phyloP scores from a whole-genome alignment of 768 basidiomycete species.

The Calvatia gigantea region DNA sequence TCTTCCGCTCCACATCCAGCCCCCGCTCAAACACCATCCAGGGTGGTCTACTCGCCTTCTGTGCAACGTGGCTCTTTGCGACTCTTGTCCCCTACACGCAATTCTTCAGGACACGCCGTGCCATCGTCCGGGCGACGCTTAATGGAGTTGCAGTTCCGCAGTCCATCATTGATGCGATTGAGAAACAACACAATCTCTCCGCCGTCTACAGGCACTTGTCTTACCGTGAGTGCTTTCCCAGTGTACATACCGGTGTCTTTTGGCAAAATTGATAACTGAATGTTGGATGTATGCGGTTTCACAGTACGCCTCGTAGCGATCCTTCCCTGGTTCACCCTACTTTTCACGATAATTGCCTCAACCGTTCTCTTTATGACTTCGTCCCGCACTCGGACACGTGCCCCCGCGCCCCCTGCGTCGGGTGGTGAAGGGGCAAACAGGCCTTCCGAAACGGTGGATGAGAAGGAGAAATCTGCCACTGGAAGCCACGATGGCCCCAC shows the following conservation, averaged over 20 bases:
- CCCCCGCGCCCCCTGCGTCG: not conserved
- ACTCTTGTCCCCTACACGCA: conserved; percentile 40
- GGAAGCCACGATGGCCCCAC: not conserved
- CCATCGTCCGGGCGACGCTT: conserved; percentile 34
- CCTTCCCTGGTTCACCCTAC: conserved; percentile 4
- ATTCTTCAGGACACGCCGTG: conserved; percentile 37
- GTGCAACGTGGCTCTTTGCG: conserved; percentile 41
- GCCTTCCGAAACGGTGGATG: not conserved
- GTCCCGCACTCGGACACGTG: not conserved
- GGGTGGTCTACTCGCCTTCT: conserved; percentile 33
- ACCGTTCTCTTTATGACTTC: conserved; percentile 3
- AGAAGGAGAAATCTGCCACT: not conserved
- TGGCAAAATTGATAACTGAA: too few relatives aligned
- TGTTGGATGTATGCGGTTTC: not conserved
- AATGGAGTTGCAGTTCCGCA: conserved; percentile 27
- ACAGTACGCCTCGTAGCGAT: conserved; percentile 10
- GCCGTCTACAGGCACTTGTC: not conserved
- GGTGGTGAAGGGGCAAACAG: not conserved
- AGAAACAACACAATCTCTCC: not conserved
- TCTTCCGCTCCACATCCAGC: conserved; percentile 14
- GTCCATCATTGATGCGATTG: not conserved
- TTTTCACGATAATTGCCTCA: conserved; percentile 6
- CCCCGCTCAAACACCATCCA: conserved; percentile 26
- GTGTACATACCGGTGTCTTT: too few relatives aligned
- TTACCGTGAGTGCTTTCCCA: conserved; percentile 4